Conservation (phyloP, 768 basidiomycete genomes). For the Rhodotorula babjevae region DNA sequence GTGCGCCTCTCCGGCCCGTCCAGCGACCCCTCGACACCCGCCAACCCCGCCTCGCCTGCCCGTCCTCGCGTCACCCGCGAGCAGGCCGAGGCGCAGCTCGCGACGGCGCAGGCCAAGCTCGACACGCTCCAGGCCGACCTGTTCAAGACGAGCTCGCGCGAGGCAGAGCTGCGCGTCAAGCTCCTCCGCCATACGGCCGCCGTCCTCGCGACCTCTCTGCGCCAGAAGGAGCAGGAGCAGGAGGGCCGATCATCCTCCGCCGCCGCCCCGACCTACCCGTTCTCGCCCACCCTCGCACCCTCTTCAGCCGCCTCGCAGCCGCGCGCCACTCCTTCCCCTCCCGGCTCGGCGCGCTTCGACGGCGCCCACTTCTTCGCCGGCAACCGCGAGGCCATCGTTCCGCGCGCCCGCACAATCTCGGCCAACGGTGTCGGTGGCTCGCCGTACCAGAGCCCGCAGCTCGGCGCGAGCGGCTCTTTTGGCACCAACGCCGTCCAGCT, state of each 20-base stretch:
- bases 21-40: background rate
- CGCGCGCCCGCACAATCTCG: slow-evolving; percentile 38
- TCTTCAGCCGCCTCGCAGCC: background rate
- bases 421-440: background rate
- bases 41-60: background rate
- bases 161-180: slow-evolving; percentile 59
- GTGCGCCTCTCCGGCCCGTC: slow-evolving; percentile 55
- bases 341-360: slow-evolving; percentile 57
- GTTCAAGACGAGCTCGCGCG: slow-evolving; percentile 62
- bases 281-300: background rate
- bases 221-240: slow-evolving; percentile 56
- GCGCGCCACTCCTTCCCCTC: background rate
- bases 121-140: slow-evolving; percentile 66
- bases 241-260: background rate
- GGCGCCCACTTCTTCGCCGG: slow-evolving; percentile 82
- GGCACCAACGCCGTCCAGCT: background rate
- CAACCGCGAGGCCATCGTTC: slow-evolving; percentile 64
- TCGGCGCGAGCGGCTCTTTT: slow-evolving; percentile 48
- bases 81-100: slow-evolving; percentile 62
- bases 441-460: slow-evolving; percentile 39
- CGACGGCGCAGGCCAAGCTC: slow-evolving; percentile 67
- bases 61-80: slow-evolving; percentile 53
- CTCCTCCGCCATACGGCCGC: slow-evolving; percentile 78
- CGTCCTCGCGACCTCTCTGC: slow-evolving; percentile 68
- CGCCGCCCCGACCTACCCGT: background rate